These are phyloP conservation scores for Neurospora sp. DNA, from an alignment of 495 filamentous ascomycete genomes.

Conservation along the genomic window DNA sequence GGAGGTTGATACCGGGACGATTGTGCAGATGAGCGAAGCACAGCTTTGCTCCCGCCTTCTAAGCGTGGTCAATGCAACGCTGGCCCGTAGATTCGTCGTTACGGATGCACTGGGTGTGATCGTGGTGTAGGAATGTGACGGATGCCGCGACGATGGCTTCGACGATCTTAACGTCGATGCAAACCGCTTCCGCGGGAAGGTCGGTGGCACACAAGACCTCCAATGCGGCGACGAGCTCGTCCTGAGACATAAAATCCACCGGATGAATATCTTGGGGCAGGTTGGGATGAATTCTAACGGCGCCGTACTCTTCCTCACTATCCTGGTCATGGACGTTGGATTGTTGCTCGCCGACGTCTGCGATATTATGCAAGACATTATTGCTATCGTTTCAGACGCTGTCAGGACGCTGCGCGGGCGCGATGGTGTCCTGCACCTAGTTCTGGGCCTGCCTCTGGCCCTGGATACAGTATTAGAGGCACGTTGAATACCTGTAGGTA, in stretches of 20 bases:
- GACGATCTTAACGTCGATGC: not conserved
- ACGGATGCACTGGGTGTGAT: not conserved
- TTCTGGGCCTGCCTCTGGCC: not conserved
- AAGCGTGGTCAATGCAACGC: not conserved
- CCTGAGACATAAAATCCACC: not conserved
- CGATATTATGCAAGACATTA: not conserved
- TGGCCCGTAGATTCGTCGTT: not conserved
- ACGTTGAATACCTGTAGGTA: no score
- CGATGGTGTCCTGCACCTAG: not conserved
- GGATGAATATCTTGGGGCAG: not conserved
- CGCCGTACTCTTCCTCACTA: not conserved
- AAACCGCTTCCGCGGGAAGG: not conserved
- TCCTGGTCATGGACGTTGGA: not conserved
- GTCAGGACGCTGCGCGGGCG: rapidly evolving
- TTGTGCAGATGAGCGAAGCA: not conserved
- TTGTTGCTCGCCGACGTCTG: not conserved
- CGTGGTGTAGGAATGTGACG: not conserved
- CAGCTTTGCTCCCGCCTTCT: not conserved
- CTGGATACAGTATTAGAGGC: not conserved
- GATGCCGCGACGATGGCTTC: not conserved
- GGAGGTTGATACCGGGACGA: not conserved
- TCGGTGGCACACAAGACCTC: not conserved
- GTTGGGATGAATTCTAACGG: not conserved
- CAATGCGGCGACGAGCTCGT: not conserved
- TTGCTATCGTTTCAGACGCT: not conserved